A percentile compares a stretch with the other conserved stretches of the same genome.
Conservation (phyloP, 345 rosid species). For the Cardiospermum halicacabum region DNA sequence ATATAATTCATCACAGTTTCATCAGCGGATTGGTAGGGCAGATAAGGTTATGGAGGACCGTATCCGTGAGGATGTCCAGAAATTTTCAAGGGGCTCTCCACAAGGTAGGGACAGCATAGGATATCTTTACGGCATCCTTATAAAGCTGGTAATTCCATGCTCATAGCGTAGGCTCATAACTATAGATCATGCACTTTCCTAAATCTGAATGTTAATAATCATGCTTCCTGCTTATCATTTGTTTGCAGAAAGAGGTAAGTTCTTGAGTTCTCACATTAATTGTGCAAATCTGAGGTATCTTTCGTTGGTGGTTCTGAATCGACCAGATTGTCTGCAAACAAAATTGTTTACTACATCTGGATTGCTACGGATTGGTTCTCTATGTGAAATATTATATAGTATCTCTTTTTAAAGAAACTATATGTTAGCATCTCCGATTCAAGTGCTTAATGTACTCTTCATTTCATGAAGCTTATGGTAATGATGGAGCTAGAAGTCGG, state of each 20-base stretch:
- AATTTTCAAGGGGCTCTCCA: constrained; percentile 74
- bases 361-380: constrained; percentile 48
- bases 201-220: constrained; percentile 26
- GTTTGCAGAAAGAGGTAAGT: constrained; percentile 97
- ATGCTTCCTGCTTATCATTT: constrained; percentile 39
- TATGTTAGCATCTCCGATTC: constrained; percentile 49
- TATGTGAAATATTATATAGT: constrained; percentile 39
- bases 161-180: constrained; percentile 35
- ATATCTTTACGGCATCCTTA: constrained; percentile 57
- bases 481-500: constrained; percentile 84
- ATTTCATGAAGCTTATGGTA: constrained; percentile 98
- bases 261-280: constrained; percentile 67
- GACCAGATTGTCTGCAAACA: constrained; percentile 37
- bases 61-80: constrained; percentile 65
- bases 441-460: constrained; percentile 79
- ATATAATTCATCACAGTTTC: constrained; percentile 58
- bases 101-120: constrained; percentile 98
- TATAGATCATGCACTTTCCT: constrained; percentile 8
- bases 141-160: constrained; percentile 52
- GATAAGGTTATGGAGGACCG: constrained; percentile 68
- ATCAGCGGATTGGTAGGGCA: constrained; percentile 62
- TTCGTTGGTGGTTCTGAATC: constrained; percentile 42
- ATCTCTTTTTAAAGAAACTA: constrained; percentile 45
- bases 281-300: constrained; percentile 57
- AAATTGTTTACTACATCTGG: constrained; percentile 42